Evolutionary conservation across 129 eudicot species (phyloP).

Genomic region (Centrapalus pauciflorus): DNA sequence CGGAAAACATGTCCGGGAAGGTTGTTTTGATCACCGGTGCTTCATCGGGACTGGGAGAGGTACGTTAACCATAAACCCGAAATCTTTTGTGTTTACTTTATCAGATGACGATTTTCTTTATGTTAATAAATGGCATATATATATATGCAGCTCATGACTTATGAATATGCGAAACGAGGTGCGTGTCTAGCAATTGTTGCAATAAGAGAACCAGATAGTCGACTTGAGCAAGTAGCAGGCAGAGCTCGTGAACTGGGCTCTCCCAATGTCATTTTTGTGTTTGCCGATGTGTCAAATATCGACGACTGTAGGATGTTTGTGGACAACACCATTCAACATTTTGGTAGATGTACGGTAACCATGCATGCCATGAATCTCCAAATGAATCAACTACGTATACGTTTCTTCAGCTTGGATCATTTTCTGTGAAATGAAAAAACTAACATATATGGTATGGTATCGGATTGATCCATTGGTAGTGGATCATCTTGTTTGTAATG

Average conservation of each 20-base stretch:
- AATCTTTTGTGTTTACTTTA: not conserved
- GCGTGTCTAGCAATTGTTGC: slow-evolving; percentile 36
- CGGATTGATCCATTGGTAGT: slow-evolving; percentile 18
- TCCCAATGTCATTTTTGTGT: slow-evolving; percentile 33
- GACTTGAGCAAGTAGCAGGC: slow-evolving; percentile 39
- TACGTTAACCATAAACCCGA: not conserved
- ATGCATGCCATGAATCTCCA: not conserved
- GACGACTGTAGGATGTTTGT: slow-evolving; percentile 36
- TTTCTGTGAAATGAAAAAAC: not conserved
- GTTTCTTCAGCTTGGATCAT: not conserved
- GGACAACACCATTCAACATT: slow-evolving; percentile 28
- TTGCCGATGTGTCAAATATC: slow-evolving; percentile 39
- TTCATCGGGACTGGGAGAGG: slow-evolving; percentile 56
- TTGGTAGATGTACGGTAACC: slow-evolving; percentile 31
- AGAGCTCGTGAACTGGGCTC: slow-evolving; percentile 37
- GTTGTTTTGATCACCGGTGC: slow-evolving; percentile 54
- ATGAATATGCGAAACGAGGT: slow-evolving; percentile 44
- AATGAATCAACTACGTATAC: too few species aligned
- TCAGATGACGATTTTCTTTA: not conserved
- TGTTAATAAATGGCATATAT: not conserved
- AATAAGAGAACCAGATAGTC: slow-evolving; percentile 24
- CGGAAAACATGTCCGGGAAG: slow-evolving; percentile 24
- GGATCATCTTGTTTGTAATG: slow-evolving; percentile 59
- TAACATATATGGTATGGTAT: too few species aligned
- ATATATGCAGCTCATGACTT: slow-evolving; percentile 36